Base-by-base conservation (phyloP, 2,329 filamentous ascomycete species). In the Neopestalotiopsis clavispora region DNA sequence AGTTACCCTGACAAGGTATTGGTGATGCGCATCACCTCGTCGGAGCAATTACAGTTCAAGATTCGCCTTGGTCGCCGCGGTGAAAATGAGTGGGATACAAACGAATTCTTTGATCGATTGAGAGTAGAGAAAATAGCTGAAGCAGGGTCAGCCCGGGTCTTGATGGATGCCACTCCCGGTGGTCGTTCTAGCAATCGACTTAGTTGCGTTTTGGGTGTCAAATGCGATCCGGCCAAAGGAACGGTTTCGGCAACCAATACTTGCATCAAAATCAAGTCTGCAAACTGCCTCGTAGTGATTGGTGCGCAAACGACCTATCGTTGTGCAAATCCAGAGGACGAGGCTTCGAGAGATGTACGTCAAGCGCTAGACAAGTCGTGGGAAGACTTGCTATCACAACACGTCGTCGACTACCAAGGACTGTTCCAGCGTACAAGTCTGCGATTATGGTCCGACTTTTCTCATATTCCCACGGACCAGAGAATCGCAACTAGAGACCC, bases 31-130 rank as follows among this genome's bases (percentile, higher is more conserved):
- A 59, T 71, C 67, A 65, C 63, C 38, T 69, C 74, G 52, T 73
- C 69, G 32, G 68, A 70, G 58, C 68, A 66, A 62, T 69, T 71
- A 30, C 63, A 66, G 23, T 72, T 76, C 12, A 34, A 72, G 2
- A 72, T 80, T 4, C 77, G 79, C 61, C 72, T 80, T 10, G 75
- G 81, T 57, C 79, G 82, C 4, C 75, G 80, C 67, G 80, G 82
- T 65, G 81, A 84, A 67, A 71, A 80, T 13, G 81, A 83, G 64
- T 82, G 78, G 72, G 82, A 84, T 71, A 81, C 80, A 1, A 81
- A 83, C 69, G 82, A 84, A 69, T 84, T 81, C 68, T 73, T 83
- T 17, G 82, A 84, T 69, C 78, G 78, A 17, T 69, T 84, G 20
- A 57, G 65, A 13, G 74, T 75, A 12, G 69, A 63, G 1, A 67